Percentiles rank a stretch among this genome's conserved stretches.
These are phyloP conservation scores for Hordeum marinum DNA, from an alignment of 176 grass and related monocot genomes.

Conservation along the genomic window DNA sequence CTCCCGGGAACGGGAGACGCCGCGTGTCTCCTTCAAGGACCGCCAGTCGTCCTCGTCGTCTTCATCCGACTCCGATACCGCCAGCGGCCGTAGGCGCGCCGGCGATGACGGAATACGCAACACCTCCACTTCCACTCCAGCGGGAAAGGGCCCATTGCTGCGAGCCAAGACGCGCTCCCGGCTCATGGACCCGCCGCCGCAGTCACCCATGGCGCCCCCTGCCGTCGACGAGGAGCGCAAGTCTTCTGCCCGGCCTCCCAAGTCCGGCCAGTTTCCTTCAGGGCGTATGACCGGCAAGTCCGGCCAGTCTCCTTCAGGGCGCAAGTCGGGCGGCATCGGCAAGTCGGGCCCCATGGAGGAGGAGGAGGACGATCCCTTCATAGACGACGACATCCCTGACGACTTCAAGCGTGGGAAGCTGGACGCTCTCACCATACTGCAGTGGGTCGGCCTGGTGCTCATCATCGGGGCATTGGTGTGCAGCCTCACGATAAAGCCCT, in stretches of 20 bases:
- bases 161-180: slow-evolving; percentile 73
- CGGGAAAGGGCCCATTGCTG: slow-evolving; percentile 24
- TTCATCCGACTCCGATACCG: slow-evolving; percentile 28
- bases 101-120: slow-evolving; percentile 32
- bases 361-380: slow-evolving; percentile 81
- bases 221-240: slow-evolving; percentile 29
- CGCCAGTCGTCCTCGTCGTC: neutral
- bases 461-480: slow-evolving; percentile 52
- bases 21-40: slow-evolving; percentile 52
- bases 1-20: slow-evolving; percentile 58
- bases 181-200: slow-evolving; percentile 69
- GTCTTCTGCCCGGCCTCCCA: slow-evolving; percentile 18
- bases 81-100: neutral
- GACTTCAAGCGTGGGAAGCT: slow-evolving; percentile 72
- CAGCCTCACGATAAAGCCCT: slow-evolving; percentile 36
- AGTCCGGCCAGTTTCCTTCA: slow-evolving; percentile 47
- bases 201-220: neutral
- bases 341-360: slow-evolving; percentile 59
- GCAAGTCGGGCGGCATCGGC: slow-evolving; percentile 32
- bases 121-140: slow-evolving; percentile 48
- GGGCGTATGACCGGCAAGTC: slow-evolving; percentile 41
- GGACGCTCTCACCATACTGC: slow-evolving; percentile 51
- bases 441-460: slow-evolving; percentile 65
- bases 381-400: slow-evolving; percentile 78
- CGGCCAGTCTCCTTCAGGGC: slow-evolving; percentile 1